Conservation (phyloP, 495 filamentous ascomycete species). For the Neurospora sp. region DNA sequence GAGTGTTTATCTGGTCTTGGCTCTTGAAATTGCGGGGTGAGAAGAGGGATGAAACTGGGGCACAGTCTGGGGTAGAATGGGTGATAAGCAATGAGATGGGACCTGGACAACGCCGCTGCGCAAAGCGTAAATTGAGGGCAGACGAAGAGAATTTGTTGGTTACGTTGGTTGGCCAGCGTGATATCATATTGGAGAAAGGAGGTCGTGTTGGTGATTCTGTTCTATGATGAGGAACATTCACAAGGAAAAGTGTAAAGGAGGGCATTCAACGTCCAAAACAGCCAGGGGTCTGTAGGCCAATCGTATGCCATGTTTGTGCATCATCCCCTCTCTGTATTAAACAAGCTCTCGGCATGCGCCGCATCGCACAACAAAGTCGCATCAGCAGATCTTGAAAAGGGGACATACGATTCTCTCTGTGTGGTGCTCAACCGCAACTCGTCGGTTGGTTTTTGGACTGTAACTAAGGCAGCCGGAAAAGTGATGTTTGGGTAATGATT, state of each 20-base stretch:
- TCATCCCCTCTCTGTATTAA: neutral
- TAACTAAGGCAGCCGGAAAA: neutral
- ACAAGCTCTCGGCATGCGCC: neutral
- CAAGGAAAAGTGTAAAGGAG: neutral
- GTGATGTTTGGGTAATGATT: neutral
- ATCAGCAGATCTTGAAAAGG: neutral
- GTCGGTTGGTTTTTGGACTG: neutral
- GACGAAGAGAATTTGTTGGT: neutral
- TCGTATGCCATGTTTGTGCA: neutral
- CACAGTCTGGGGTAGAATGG: neutral
- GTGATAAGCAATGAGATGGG: neutral
- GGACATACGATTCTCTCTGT: neutral
- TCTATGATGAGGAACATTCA: neutral
- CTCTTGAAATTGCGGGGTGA: neutral
- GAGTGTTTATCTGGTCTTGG: neutral
- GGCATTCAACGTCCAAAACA: neutral
- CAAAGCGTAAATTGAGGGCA: neutral
- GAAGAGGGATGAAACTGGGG: neutral
- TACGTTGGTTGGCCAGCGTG: neutral
- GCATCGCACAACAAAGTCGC: neutral
- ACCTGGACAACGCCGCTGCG: neutral
- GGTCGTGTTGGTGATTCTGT: neutral
- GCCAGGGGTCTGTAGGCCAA: neutral
- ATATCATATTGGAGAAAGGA: neutral
- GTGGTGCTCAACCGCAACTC: neutral